Conservation (phyloP, 2,329 filamentous ascomycete genomes). For the Rachicladosporium sp. region DNA sequence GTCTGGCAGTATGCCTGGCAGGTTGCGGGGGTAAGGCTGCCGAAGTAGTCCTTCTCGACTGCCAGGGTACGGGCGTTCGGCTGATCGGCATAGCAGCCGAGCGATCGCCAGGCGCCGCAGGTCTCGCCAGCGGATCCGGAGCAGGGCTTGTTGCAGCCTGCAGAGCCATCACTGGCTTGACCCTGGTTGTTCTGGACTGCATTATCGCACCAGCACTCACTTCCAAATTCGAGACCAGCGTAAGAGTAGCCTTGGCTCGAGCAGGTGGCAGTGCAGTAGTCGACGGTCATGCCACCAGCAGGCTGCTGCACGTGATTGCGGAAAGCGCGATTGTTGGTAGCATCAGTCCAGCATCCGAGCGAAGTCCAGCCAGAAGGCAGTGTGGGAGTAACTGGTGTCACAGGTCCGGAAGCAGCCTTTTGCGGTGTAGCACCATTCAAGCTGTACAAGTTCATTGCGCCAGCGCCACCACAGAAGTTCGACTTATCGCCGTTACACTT, state of each 20-base stretch:
- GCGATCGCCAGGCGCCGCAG: slow-evolving; percentile 1
- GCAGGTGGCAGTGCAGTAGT: slow-evolving; percentile 12
- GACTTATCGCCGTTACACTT: slow-evolving; percentile 16
- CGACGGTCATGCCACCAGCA: slow-evolving; percentile 11
- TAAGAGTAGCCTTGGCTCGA: slow-evolving; percentile 7
- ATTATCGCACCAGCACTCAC: slow-evolving; percentile 1
- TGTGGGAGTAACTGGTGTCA: slow-evolving; percentile 9
- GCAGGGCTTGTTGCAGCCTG: slow-evolving; percentile 5
- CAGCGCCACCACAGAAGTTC: slow-evolving; percentile 19
- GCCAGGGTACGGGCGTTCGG: slow-evolving; percentile 5
- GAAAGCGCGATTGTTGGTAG: slow-evolving; percentile 9
- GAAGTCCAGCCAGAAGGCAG: slow-evolving; percentile 15
- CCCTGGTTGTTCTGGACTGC: neutral
- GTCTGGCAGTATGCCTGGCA: slow-evolving; percentile 14
- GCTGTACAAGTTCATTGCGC: slow-evolving; percentile 14
- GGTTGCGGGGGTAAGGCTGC: slow-evolving; percentile 9
- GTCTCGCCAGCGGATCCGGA: slow-evolving; percentile 2
- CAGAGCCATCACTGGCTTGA: neutral
- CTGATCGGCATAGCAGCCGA: slow-evolving; percentile 20
- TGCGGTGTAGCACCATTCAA: no score
- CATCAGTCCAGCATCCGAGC: slow-evolving; percentile 16
- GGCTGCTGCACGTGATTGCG: slow-evolving; percentile 6
- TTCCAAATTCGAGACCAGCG: slow-evolving; percentile 13
- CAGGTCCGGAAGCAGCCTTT: slow-evolving; percentile 8
- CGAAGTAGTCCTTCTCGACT: slow-evolving; percentile 1